These are phyloP conservation scores for Xerocomus potaroensis DNA, from an alignment of 768 basidiomycete genomes.

Conservation along the genomic window DNA sequence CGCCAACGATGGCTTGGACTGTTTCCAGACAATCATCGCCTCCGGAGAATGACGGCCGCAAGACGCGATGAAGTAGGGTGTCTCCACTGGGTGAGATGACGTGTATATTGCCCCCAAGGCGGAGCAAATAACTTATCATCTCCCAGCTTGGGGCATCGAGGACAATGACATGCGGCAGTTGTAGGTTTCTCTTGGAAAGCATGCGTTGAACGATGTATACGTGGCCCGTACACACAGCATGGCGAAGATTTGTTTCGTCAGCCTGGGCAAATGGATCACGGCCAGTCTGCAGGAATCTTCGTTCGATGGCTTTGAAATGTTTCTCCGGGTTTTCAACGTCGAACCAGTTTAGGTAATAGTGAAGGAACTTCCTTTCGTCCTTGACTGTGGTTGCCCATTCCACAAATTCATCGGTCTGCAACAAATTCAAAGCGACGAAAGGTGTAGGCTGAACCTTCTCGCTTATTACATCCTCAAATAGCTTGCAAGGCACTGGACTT, in stretches of 20 bases:
- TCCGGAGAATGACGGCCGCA: neutral
- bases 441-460: neutral
- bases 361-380: neutral
- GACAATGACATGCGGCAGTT: conserved; percentile 2
- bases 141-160: neutral
- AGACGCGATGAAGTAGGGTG: neutral
- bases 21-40: neutral
- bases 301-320: neutral
- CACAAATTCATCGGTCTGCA: conserved; percentile 10
- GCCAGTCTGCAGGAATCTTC: conserved; percentile 8
- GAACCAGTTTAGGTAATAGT: no score
- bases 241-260: neutral
- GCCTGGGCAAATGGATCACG: neutral
- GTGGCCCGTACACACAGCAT: conserved; percentile 4
- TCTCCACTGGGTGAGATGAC: neutral
- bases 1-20: neutral
- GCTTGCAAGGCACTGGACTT: neutral
- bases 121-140: conserved; percentile 3
- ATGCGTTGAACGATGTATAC: neutral
- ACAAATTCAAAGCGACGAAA: neutral
- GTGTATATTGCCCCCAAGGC: neutral
- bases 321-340: neutral
- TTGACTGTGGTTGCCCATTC: conserved; percentile 1
- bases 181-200: neutral
- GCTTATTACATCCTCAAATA: neutral